Percentiles rank a stretch among this genome's conserved stretches.
These are phyloP conservation scores for Aspergillus steynii DNA, from an alignment of 495 filamentous ascomycete genomes.

Conservation along the genomic window DNA sequence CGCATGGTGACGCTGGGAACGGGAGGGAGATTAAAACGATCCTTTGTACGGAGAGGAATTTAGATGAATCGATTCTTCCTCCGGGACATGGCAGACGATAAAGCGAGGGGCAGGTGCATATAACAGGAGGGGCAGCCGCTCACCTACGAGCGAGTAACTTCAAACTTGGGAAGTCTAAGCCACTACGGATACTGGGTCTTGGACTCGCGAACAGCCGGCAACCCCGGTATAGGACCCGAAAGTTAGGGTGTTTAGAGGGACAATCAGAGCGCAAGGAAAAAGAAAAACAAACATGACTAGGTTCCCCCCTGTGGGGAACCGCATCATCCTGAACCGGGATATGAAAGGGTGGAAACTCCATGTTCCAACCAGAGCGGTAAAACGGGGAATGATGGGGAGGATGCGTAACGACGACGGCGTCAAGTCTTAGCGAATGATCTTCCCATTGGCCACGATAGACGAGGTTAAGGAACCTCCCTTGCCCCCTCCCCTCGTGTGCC, in stretches of 20 bases:
- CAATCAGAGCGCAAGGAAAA: slow-evolving; percentile 5
- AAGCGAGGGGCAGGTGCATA: slow-evolving; percentile 5
- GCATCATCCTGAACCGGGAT: slow-evolving; percentile 18
- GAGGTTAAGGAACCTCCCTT: slow-evolving; percentile 4
- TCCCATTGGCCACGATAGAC: neutral
- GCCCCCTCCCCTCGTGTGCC: neutral
- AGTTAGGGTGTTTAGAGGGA: slow-evolving; percentile 5
- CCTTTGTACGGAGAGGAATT: neutral
- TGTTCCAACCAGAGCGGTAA: slow-evolving; percentile 20
- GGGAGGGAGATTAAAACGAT: neutral
- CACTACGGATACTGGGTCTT: slow-evolving; percentile 6
- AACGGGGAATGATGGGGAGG: slow-evolving; percentile 18
- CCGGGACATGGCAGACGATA: neutral
- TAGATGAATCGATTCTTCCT: neutral
- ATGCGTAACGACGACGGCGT: slow-evolving; percentile 26
- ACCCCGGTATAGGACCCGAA: slow-evolving; percentile 18
- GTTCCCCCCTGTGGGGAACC: slow-evolving; percentile 26
- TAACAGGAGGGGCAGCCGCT: neutral
- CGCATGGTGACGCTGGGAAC: neutral
- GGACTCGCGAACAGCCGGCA: slow-evolving; percentile 7
- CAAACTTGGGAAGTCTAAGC: slow-evolving; percentile 10
- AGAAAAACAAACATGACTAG: slow-evolving; percentile 17
- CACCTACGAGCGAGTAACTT: slow-evolving; percentile 5
- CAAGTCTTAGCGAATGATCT: slow-evolving; percentile 11
- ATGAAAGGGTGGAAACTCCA: slow-evolving; percentile 19